These are phyloP conservation scores for Malus hybrid DNA, from an alignment of 331 rosid species.

Conservation along the genomic window DNA sequence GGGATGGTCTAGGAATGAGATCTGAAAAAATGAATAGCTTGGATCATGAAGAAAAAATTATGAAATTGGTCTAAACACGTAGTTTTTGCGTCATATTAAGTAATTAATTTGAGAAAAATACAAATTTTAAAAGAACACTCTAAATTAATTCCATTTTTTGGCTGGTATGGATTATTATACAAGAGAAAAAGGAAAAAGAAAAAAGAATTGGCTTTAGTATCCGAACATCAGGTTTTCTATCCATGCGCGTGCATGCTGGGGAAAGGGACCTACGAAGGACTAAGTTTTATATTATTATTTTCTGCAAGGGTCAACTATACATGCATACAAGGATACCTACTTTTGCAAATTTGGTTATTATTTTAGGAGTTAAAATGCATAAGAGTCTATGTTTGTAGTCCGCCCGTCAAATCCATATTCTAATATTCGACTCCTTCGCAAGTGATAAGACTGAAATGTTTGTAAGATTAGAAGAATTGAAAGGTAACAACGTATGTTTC, in stretches of 20 bases:
- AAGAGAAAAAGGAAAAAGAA: too few species aligned
- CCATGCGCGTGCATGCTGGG: neutral
- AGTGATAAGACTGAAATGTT: neutral
- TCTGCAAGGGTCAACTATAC: neutral
- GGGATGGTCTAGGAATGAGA: too few species aligned
- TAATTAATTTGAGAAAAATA: too few species aligned
- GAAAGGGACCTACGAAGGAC: neutral
- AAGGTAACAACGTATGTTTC: neutral
- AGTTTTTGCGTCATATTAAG: too few species aligned
- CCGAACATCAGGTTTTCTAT: too few species aligned
- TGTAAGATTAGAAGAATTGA: neutral
- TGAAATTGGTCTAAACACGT: too few species aligned
- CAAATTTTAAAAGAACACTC: too few species aligned
- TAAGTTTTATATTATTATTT: neutral
- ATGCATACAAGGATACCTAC: neutral
- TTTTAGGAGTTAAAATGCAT: neutral
- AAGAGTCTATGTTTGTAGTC: neutral
- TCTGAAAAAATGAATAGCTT: too few species aligned
- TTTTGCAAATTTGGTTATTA: neutral
- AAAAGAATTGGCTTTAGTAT: too few species aligned
- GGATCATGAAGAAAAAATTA: too few species aligned
- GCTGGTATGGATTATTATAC: too few species aligned
- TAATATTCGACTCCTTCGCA: neutral
- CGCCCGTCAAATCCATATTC: neutral
- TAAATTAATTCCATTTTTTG: too few species aligned